phyloP scores from a whole-genome alignment of 441 rosid genomes.

The Pelargonium fulgidum region DNA sequence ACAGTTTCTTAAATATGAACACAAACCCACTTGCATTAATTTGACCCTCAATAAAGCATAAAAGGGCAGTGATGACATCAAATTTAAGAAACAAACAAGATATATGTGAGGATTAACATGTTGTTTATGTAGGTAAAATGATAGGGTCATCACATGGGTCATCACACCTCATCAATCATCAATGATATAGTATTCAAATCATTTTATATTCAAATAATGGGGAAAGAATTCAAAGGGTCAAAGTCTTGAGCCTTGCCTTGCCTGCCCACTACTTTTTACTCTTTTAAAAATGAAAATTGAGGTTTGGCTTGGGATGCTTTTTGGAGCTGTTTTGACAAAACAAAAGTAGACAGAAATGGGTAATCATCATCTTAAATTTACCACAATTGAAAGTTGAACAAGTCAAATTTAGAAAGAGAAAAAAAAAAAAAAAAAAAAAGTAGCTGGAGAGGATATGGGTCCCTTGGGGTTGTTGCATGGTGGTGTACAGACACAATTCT shows the following conservation, averaged over 20 bases:
- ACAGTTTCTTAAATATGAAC: background rate
- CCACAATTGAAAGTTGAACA: too few species aligned
- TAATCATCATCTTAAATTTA: too few species aligned
- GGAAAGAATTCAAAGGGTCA: slow-evolving; percentile 13
- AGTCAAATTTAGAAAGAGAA: too few species aligned
- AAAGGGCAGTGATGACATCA: slow-evolving; percentile 7
- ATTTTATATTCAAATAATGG: too few species aligned
- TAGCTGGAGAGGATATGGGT: too few species aligned
- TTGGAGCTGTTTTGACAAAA: background rate
- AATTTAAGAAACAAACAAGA: slow-evolving; percentile 17
- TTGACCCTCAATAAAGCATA: background rate
- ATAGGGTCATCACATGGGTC: slow-evolving; percentile 16
- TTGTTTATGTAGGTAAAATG: too few species aligned
- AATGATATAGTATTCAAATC: background rate
- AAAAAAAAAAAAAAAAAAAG: too few species aligned
- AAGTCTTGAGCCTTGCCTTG: background rate
- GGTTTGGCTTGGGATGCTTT: background rate
- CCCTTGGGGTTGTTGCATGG: too few species aligned
- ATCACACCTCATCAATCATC: slow-evolving; percentile 10
- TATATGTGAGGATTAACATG: slow-evolving; percentile 1
- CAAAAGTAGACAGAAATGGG: background rate
- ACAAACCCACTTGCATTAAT: background rate
- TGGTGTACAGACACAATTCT: too few species aligned
- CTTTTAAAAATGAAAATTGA: too few species aligned
- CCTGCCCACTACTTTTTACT: too few species aligned